Conservation (phyloP, 2,329 filamentous ascomycete genomes). For the Penicillium fuscoglaucum region DNA sequence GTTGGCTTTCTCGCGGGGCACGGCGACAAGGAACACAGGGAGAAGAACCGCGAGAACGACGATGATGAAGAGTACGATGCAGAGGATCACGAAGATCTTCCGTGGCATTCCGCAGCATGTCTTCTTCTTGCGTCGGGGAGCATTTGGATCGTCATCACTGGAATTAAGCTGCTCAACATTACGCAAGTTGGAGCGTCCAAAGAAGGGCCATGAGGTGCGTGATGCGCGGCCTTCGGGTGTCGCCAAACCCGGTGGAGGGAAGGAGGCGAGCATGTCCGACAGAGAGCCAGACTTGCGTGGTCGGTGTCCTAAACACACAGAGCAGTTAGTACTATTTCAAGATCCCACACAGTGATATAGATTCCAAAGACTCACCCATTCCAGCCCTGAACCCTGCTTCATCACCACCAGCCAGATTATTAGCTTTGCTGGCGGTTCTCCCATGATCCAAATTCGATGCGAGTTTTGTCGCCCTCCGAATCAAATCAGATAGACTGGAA, state of each 20-base stretch:
- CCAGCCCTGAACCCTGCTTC: conserved; percentile 31
- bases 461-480: conserved; percentile 80
- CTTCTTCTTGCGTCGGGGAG: conserved; percentile 49
- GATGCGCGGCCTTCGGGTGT: conserved; percentile 45
- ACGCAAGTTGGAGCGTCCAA: conserved; percentile 37
- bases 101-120: conserved; percentile 78
- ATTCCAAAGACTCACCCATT: conserved; percentile 26
- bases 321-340: conserved; percentile 1
- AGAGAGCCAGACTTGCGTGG: conserved; percentile 55
- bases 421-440: conserved; percentile 61
- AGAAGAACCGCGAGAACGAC: conserved; percentile 80
- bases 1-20: conserved; percentile 53
- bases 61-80: conserved; percentile 67
- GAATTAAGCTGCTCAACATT: conserved; percentile 30
- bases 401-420: conserved; percentile 46
- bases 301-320: conserved; percentile 19
- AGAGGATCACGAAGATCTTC: conserved; percentile 70
- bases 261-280: conserved; percentile 65
- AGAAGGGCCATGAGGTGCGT: conserved; percentile 42
- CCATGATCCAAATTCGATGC: conserved; percentile 87
- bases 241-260: conserved; percentile 59
- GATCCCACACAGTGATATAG: neutral
- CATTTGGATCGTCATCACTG: conserved; percentile 24
- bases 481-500: conserved; percentile 89
- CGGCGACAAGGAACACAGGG: conserved; percentile 64